phyloP scores from a whole-genome alignment of 768 basidiomycete genomes.

The Russula abietina region DNA sequence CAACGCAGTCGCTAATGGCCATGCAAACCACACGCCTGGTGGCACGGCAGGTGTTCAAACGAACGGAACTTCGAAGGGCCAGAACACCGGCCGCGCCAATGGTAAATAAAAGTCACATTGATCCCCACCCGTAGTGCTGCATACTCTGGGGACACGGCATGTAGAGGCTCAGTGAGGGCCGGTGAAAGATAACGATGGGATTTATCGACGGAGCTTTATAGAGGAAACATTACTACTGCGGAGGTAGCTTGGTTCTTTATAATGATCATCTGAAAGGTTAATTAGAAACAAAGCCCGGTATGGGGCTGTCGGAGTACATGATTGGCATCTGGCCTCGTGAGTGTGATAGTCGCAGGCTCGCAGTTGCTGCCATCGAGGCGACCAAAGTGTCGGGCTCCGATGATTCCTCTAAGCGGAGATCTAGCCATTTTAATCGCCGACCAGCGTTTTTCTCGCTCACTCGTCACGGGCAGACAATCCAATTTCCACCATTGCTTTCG shows the following conservation, averaged over 20 bases:
- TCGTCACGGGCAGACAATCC: no score
- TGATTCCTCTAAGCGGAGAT: background rate
- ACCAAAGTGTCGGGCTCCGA: background rate
- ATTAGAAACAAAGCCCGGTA: background rate
- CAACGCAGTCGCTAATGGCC: background rate
- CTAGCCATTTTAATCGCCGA: background rate
- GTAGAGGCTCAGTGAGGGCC: background rate
- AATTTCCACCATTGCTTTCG: background rate
- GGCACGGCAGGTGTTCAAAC: background rate
- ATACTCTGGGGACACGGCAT: background rate
- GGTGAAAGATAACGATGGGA: background rate
- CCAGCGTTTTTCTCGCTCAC: background rate
- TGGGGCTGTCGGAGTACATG: background rate
- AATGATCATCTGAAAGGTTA: no score
- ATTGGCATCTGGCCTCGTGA: no score
- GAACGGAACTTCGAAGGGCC: constrained; percentile 8
- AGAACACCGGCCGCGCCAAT: background rate
- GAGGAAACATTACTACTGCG: background rate
- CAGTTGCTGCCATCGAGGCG: background rate
- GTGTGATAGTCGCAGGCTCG: no score
- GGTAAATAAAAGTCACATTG: constrained; percentile 1
- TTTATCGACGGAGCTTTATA: background rate
- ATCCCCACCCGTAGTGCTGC: background rate
- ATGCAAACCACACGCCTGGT: background rate
- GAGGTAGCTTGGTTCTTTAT: no score